A percentile compares a stretch with the other conserved stretches of the same genome.
These are phyloP conservation scores for Mortierella sp. DNA, from an alignment of 371 early-diverging fungal species.

Conservation along the genomic window DNA sequence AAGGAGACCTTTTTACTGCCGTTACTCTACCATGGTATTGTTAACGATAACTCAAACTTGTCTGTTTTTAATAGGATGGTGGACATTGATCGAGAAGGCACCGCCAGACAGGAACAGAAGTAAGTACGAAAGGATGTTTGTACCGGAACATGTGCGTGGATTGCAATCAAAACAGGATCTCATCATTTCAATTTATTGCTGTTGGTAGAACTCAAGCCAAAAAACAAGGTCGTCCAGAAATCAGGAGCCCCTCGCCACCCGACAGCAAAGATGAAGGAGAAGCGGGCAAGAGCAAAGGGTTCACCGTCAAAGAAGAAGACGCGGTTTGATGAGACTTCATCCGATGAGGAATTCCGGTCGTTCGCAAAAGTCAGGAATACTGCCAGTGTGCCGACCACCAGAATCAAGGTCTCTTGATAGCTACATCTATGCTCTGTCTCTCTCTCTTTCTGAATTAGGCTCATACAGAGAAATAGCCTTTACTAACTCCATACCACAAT, in stretches of 20 bases:
- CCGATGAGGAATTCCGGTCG: constrained; percentile 57
- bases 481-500: not conserved
- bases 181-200: not conserved
- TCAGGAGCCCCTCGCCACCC: constrained; percentile 30
- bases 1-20: not conserved
- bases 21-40: not conserved
- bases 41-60: not conserved
- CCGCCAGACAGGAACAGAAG: constrained; percentile 65
- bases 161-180: not conserved
- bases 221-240: constrained; percentile 46
- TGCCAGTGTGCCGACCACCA: constrained; percentile 47
- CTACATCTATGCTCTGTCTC: not conserved
- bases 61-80: constrained; percentile 65
- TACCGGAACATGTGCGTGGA: not conserved
- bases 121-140: constrained; percentile 1
- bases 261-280: constrained; percentile 40
- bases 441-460: no score
- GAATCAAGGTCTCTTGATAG: constrained; percentile 46
- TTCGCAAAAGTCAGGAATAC: constrained; percentile 50
- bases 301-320: constrained; percentile 49
- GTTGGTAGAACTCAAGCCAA: constrained; percentile 47
- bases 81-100: constrained; percentile 67
- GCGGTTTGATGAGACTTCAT: constrained; percentile 55
- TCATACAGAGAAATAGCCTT: not conserved
- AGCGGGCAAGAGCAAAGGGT: constrained; percentile 41